Base-by-base conservation (phyloP, 2,329 filamentous ascomycete species). In the Colletotrichum neosansevieriae region DNA sequence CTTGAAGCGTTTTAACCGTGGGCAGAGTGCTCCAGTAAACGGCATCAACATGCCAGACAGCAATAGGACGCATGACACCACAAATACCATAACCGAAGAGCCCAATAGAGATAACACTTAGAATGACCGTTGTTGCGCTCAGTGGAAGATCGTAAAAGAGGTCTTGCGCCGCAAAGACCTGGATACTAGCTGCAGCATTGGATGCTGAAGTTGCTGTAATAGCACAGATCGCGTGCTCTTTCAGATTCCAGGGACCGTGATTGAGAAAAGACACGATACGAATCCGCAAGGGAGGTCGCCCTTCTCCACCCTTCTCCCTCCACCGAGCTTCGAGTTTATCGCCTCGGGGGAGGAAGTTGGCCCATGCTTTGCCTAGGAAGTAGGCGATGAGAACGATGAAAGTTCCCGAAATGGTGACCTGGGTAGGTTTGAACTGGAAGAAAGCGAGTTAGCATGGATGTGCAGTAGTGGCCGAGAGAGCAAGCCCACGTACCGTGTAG, bases 341-440 rank as follows among this genome's bases (percentile, higher is more conserved):
- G 12, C 85, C 86, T 6, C 86, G 85, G 1, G 86, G 86, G 2
- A 87, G 78, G 6, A 84, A 68, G 0, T 73, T 71, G 0, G 84
- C 78, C 83, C 81, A 86, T 4, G 72, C 76, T n/a, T 77, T 84
- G 9, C 86, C 86, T 2, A 83, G 57, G 56, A 88, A 87, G 75
- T 88, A 88, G 12, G 84, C 83, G 51, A 88, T 86, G 45, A 88
- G 80, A 5, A 87, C 85, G 58, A 88, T 86, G 62, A 88, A 88
- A 0, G 85, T 87, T 42, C 85, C 85, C 15, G 80, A 79, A 17
- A 88, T 84, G 3, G 78, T 79, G 40, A 84, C 74, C 1, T 42
- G 3, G 0, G 85, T 88, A 0, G 85, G 85, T 79, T 87, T 87
- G 74, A 85, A 87, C 83, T 86, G 47, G 9, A 42, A 42, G 49